Percentiles rank a stretch among this genome's conserved stretches.
Conservation (phyloP, 2,329 filamentous ascomycete genomes). For the Ilyonectria destructans region DNA sequence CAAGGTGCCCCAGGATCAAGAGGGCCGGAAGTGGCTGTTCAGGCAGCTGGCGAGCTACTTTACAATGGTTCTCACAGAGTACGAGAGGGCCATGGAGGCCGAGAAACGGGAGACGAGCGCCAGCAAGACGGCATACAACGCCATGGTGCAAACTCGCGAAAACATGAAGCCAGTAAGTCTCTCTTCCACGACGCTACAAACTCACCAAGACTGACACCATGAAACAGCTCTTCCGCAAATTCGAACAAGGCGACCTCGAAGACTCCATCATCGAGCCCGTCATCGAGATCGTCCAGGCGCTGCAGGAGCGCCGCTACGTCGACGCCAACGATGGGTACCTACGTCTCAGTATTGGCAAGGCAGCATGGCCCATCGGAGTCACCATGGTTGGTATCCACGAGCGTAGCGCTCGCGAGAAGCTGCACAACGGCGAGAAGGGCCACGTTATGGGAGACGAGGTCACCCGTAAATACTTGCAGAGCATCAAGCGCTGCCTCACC, state of each 20-base stretch:
- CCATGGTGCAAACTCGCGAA: constrained; percentile 89
- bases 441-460: constrained; percentile 98
- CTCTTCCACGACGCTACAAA: background rate
- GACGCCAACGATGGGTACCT: constrained; percentile 97
- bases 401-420: constrained; percentile 93
- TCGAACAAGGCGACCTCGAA: constrained; percentile 86
- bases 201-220: constrained; percentile 19
- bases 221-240: constrained; percentile 82
- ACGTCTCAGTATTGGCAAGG: constrained; percentile 93
- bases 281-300: constrained; percentile 91
- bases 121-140: constrained; percentile 85
- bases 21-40: constrained; percentile 81
- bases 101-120: constrained; percentile 77
- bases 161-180: constrained; percentile 82
- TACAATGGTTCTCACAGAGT: constrained; percentile 93
- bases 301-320: constrained; percentile 92
- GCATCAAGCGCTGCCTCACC: constrained; percentile 95
- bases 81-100: constrained; percentile 84
- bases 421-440: constrained; percentile 89
- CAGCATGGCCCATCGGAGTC: constrained; percentile 98
- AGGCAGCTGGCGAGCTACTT: constrained; percentile 96
- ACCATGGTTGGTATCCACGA: constrained; percentile 99
- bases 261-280: constrained; percentile 86
- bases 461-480: constrained; percentile 96
- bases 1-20: constrained; percentile 74